Conservation (phyloP, 192 early-diverging fungal genomes). For the Mycoemilia scoparia region DNA sequence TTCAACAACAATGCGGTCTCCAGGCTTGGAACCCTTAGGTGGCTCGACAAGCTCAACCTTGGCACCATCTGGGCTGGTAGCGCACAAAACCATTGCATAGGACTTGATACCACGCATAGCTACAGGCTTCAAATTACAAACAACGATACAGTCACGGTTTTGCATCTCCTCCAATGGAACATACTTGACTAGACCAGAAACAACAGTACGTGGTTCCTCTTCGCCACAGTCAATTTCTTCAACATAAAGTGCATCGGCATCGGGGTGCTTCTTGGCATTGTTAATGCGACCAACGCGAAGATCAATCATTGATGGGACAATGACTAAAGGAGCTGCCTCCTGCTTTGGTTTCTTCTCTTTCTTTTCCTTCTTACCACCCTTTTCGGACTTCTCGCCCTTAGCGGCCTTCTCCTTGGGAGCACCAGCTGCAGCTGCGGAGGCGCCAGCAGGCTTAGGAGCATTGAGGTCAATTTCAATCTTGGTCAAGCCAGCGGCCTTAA, state of each 20-base stretch:
- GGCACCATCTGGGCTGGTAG: slow-evolving; percentile 61
- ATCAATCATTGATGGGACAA: slow-evolving; percentile 69
- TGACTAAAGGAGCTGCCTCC: slow-evolving; percentile 11
- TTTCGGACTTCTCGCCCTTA: slow-evolving; percentile 18
- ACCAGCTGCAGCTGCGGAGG: too few species aligned
- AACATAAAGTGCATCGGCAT: slow-evolving; percentile 91
- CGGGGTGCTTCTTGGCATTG: slow-evolving; percentile 71
- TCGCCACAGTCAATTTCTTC: slow-evolving; percentile 90
- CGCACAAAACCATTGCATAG: slow-evolving; percentile 86
- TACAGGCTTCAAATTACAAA: slow-evolving; percentile 92
- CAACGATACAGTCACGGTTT: slow-evolving; percentile 43
- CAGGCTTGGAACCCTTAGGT: slow-evolving; percentile 66
- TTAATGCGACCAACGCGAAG: slow-evolving; percentile 84
- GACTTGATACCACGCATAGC: slow-evolving; percentile 91
- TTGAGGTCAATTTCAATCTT: slow-evolving; percentile 34
- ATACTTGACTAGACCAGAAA: slow-evolving; percentile 83
- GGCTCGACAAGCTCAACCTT: slow-evolving; percentile 86
- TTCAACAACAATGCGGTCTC: slow-evolving; percentile 80
- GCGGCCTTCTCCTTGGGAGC: slow-evolving; percentile 31
- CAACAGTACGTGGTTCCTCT: slow-evolving; percentile 63
- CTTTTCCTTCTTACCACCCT: slow-evolving; percentile 42
- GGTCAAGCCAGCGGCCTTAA: slow-evolving; percentile 26
- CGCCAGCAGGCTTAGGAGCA: slow-evolving; percentile 19
- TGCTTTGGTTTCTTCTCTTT: slow-evolving; percentile 34
- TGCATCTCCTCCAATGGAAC: slow-evolving; percentile 81